Percentiles rank a stretch among this genome's conserved stretches.
Conservation (phyloP, 495 filamentous ascomycete species). For the Sordaria brevicollis region DNA sequence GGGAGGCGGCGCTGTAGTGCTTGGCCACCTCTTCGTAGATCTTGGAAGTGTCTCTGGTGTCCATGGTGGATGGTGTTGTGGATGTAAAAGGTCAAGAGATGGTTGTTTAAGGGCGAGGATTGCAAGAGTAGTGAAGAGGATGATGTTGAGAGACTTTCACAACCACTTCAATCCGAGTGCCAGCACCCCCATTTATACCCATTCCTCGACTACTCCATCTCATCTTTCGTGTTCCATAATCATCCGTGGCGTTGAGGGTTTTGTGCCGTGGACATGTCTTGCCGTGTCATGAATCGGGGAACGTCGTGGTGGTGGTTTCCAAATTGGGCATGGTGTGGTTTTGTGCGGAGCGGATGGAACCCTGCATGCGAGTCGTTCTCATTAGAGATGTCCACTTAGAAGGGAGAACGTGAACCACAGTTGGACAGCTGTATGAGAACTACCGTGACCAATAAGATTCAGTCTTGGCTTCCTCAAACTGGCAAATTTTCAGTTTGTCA, state of each 20-base stretch:
- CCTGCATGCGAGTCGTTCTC: background rate
- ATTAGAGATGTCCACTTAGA: background rate
- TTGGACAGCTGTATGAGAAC: background rate
- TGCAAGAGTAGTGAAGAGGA: background rate
- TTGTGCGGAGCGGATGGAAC: background rate
- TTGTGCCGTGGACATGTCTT: background rate
- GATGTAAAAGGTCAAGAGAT: background rate
- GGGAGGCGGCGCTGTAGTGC: constrained; percentile 28
- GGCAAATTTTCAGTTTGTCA: background rate
- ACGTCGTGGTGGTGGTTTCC: background rate
- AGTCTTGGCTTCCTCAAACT: background rate
- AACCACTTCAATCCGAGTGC: background rate
- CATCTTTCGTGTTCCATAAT: background rate
- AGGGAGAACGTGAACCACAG: background rate
- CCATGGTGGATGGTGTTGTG: background rate
- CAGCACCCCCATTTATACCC: background rate
- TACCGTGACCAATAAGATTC: background rate
- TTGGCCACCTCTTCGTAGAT: constrained; percentile 30
- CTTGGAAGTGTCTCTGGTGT: constrained; percentile 13
- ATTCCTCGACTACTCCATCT: background rate
- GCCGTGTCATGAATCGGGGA: background rate
- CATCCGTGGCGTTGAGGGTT: background rate
- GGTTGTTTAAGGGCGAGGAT: background rate
- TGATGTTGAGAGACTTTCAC: background rate
- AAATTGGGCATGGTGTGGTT: background rate